Evolutionary conservation across 1,139 yeast genomes (phyloP), one percentile per base, ranked within the genome.

Genomic region (Diutina neorugosa): DNA sequence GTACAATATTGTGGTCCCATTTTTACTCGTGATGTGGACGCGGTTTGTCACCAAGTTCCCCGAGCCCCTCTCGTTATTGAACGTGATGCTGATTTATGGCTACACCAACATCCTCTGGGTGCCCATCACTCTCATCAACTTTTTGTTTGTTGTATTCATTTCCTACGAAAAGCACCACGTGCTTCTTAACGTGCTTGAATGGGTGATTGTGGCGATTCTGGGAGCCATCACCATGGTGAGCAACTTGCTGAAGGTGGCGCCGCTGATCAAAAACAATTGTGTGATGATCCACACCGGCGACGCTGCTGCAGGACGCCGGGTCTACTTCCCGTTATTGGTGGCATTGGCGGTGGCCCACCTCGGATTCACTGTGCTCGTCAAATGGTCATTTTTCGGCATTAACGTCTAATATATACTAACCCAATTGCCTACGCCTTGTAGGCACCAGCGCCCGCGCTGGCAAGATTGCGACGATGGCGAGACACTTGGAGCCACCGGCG

Each of bases 81-180:
- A 69, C 56, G 54, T 77, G 37, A 62, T 82, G 14, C 81, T 90
- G 8, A 76, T 87, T 50, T 88, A 84, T 65, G 94, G 96, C 4
- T 88, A 88, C 65, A 78, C 95, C 41, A 85, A 85, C 62, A 71
- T 84, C 8, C 76, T 84, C 54, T 88, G 96, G 96, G 71, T 84
- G 27, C 94, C 94, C 2, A 84, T 86, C 40, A 84, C 93, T 1
- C 63, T 84, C 4, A 65, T 84, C 43, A 80, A 78, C 56, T 64
- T 78, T 18, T 62, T 79, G 43, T 69, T 79, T 54, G 82, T 76
- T 3, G 61, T 78, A 3, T 63, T 78, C 34, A 66, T 76, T 20
- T 71, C 69, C 57, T 73, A 69, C 56, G 57, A 66, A 52, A 66
- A 61, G 16, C 73, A 72, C 55, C 68, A 64, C 52, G 54, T 64